Conservation (phyloP, 257 asterid species). For the Solanum chmielewskii region DNA sequence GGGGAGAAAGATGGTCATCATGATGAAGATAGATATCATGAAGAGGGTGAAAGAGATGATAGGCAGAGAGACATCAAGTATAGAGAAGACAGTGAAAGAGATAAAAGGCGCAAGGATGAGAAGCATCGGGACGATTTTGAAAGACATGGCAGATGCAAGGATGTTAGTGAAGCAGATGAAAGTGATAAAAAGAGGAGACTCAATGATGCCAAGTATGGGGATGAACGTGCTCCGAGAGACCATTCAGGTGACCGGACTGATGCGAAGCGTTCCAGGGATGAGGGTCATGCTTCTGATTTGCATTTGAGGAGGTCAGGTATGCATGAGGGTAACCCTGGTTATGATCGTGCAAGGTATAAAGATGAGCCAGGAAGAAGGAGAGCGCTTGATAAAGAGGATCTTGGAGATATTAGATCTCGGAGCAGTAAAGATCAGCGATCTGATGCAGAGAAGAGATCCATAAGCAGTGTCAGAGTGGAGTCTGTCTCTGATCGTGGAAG, state of each 20-base stretch:
- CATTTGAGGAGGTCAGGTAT: conserved; percentile 49
- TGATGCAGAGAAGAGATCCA: conserved; percentile 56
- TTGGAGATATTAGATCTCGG: conserved; percentile 54
- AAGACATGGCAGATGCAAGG: conserved; percentile 38
- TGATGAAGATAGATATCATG: conserved; percentile 51
- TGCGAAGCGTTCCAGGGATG: conserved; percentile 52
- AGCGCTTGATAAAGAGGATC: conserved; percentile 56
- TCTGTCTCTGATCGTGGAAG: conserved; percentile 48
- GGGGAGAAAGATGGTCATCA: conserved; percentile 47
- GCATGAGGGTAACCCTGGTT: conserved; percentile 52
- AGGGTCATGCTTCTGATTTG: conserved; percentile 41
- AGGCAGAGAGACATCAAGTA: conserved; percentile 40
- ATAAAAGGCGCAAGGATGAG: conserved; percentile 47
- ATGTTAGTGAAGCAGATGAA: conserved; percentile 52
- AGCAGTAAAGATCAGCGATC: conserved; percentile 54
- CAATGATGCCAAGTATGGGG: conserved; percentile 55
- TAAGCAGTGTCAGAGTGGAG: conserved; percentile 36
- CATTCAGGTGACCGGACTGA: conserved; percentile 65
- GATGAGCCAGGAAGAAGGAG: conserved; percentile 77
- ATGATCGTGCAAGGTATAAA: conserved; percentile 49
- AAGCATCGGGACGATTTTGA: conserved; percentile 57
- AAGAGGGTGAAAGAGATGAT: conserved; percentile 46
- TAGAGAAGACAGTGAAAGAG: conserved; percentile 46
- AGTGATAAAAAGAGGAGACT: conserved; percentile 59
- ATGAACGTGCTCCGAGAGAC: conserved; percentile 46